Base-by-base conservation (phyloP, 495 filamentous ascomycete genomes). In the Penicillium mononematosum region DNA sequence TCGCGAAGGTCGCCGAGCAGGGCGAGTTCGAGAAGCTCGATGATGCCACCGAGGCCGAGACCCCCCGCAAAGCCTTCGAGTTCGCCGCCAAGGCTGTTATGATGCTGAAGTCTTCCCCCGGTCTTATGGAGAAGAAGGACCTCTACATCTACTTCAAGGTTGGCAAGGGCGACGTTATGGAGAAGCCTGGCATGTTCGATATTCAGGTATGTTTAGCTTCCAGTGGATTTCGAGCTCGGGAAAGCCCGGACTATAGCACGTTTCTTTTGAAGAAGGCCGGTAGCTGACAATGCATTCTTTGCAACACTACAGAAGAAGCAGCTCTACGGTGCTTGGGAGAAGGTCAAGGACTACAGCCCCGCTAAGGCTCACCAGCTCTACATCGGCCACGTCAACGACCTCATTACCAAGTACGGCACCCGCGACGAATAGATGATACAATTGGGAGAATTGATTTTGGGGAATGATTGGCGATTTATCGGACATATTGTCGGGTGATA, bases 241-340 rank as follows among this genome's bases (percentile, higher is more conserved):
- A 16, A 27, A 11, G 20, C 17, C 19, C 11, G 20, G 17, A 9
- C 12, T 14, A 38, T 14, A 46, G 16, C 6, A n/a, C 44, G 25
- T 46, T 24, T 11, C 10, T 8, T 25, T 51, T 9, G 14, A n/a
- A 25, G 20, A 38, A 31, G 7, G 5, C 12, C 6, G n/a, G n/a
- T 36, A 19, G 32, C 53, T 55, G 22, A 55, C 44, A 17, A 27
- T 47, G 4, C 8, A 19, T 27, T 29, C 14, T 56, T 39, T 38
- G 6, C 29, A 36, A 11, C 9, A 27, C 5, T 60, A 61, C 48
- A 95, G 90, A 84, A 74, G 72, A 93, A 91, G 76, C 85, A 84
- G 59, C 94, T 93, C 80, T 81, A 84, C 76, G 79, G 79, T 34
- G 86, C 85, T 19, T 96, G 90, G 90, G 68, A 86, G 71, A 79